Conservation (phyloP, 176 grass and related monocot genomes). For the Paspalum notatum region DNA sequence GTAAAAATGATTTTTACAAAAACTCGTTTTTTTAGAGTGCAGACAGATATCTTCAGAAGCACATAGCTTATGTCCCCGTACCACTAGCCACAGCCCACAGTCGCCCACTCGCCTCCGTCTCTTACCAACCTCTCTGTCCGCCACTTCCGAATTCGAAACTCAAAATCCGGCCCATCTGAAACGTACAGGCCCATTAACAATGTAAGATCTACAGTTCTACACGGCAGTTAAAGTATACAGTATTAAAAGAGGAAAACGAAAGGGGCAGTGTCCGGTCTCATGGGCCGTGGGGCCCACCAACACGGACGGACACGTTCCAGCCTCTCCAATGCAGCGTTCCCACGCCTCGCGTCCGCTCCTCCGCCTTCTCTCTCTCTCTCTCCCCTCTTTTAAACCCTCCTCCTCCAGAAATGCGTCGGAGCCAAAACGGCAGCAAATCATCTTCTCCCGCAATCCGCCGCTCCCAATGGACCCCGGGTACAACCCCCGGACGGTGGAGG, state of each 20-base stretch:
- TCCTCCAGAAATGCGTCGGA: conserved; percentile 25
- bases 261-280: background rate
- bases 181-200: background rate
- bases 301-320: conserved; percentile 54
- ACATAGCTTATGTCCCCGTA: too few species aligned
- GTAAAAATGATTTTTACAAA: too few species aligned
- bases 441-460: conserved; percentile 3
- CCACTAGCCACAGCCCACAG: too few species aligned
- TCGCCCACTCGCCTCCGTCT: too few species aligned
- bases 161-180: background rate
- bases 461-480: conserved; percentile 72
- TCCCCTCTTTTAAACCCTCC: conserved; percentile 25
- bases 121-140: too few species aligned
- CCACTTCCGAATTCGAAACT: too few species aligned
- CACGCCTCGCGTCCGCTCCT: conserved; percentile 56
- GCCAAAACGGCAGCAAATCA: conserved; percentile 33
- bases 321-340: conserved; percentile 58
- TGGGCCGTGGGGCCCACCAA: background rate
- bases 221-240: background rate
- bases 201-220: background rate
- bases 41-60: too few species aligned
- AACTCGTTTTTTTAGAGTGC: too few species aligned
- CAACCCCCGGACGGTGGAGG: conserved; percentile 92
- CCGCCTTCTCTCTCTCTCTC: background rate
- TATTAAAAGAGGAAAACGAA: background rate